These are phyloP conservation scores for Gossypium stocksii DNA, from an alignment of 345 rosid species.

Conservation along the genomic window DNA sequence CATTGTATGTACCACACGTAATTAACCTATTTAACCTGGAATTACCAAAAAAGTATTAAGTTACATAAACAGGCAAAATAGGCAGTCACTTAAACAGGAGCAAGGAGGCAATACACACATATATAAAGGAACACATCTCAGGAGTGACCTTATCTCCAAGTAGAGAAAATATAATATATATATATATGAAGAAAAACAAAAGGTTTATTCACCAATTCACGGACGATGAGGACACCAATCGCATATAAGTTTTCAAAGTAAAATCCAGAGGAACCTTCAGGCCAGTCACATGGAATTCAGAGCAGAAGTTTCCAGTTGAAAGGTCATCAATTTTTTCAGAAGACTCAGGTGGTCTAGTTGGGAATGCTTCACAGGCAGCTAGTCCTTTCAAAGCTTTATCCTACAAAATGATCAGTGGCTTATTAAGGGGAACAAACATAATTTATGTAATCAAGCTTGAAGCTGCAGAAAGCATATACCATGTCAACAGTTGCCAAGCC, in stretches of 20 bases:
- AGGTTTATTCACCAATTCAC: slow-evolving; percentile 55
- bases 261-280: slow-evolving; percentile 74
- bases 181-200: neutral
- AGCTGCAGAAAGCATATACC: slow-evolving; percentile 46
- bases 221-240: slow-evolving; percentile 57
- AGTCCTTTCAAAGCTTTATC: slow-evolving; percentile 86
- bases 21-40: slow-evolving; percentile 66
- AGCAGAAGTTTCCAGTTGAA: slow-evolving; percentile 36
- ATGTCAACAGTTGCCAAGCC: slow-evolving; percentile 54
- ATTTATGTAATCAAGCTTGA: slow-evolving; percentile 14
- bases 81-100: neutral
- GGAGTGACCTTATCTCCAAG: neutral
- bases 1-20: slow-evolving; percentile 41
- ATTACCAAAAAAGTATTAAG: slow-evolving; percentile 15
- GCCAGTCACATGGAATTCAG: slow-evolving; percentile 53
- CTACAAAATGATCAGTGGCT: slow-evolving; percentile 32
- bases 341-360: slow-evolving; percentile 32
- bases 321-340: slow-evolving; percentile 37
- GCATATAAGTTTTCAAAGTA: slow-evolving; percentile 74
- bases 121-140: neutral
- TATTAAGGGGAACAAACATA: neutral
- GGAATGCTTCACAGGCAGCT: slow-evolving; percentile 41
- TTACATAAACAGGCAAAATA: slow-evolving; percentile 4
- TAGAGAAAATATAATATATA: slow-evolving; percentile 8
- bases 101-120: neutral